Conservation (phyloP, 23 red algal genomes). For the Agarophyton chilense region DNA sequence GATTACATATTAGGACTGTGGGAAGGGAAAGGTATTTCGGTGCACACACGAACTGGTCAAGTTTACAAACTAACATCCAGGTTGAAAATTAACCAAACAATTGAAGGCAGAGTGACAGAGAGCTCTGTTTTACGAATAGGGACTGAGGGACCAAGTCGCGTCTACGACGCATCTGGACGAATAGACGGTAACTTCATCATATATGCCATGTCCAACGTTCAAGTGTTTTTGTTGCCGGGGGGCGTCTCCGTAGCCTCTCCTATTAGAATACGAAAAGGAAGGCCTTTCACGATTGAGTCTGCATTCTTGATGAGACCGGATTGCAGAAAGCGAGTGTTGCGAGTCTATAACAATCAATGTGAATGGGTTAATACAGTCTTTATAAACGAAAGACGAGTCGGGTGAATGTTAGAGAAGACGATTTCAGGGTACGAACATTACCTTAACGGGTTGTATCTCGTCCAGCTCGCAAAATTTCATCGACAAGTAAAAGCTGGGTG, state of each 20-base stretch:
- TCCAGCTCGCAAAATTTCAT: slow-evolving; percentile 94
- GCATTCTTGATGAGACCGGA: slow-evolving; percentile 75
- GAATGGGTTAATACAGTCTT: slow-evolving; percentile 84
- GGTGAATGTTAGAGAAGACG: slow-evolving; percentile 7
- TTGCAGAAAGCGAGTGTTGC: slow-evolving; percentile 57
- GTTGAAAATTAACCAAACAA: slow-evolving; percentile 39
- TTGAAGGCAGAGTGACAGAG: slow-evolving; percentile 35
- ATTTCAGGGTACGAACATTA: background rate
- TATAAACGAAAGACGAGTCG: slow-evolving; percentile 72
- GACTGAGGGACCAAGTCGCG: slow-evolving; percentile 47
- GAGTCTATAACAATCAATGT: slow-evolving; percentile 67
- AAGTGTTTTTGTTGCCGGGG: slow-evolving; percentile 68
- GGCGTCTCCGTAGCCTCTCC: slow-evolving; percentile 61
- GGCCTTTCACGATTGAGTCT: slow-evolving; percentile 68
- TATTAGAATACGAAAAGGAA: slow-evolving; percentile 51
- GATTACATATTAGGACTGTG: slow-evolving; percentile 71
- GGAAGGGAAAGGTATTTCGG: slow-evolving; percentile 59
- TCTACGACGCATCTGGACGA: slow-evolving; percentile 42
- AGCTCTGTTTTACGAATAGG: slow-evolving; percentile 63
- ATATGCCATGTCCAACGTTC: slow-evolving; percentile 67
- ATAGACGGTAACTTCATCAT: slow-evolving; percentile 62
- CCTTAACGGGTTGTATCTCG: slow-evolving; percentile 64
- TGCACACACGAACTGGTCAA: slow-evolving; percentile 54
- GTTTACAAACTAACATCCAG: slow-evolving; percentile 53
- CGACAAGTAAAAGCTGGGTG: slow-evolving; percentile 94